phyloP scores from a whole-genome alignment of 495 filamentous ascomycete species.

The Aspergillus steynii region DNA sequence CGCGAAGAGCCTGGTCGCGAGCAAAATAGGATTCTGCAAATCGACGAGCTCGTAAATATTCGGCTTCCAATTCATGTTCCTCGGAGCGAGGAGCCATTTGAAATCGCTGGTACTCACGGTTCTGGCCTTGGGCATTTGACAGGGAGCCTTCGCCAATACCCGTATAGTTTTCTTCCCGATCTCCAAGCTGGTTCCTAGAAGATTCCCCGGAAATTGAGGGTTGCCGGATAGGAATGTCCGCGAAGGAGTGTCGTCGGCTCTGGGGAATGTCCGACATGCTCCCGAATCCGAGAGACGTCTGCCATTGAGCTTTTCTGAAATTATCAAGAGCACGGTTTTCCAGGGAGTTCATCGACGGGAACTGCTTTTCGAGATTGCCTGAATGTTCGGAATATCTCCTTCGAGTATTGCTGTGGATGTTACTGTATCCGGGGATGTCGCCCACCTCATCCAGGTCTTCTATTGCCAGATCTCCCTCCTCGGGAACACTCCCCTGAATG shows the following conservation, averaged over 20 bases:
- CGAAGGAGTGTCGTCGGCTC: slow-evolving; percentile 95
- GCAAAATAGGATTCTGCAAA: slow-evolving; percentile 53
- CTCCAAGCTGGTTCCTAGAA: slow-evolving; percentile 33
- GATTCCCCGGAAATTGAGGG: slow-evolving; percentile 62
- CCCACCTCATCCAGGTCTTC: slow-evolving; percentile 69
- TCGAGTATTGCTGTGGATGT: slow-evolving; percentile 42
- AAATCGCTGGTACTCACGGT: slow-evolving; percentile 47
- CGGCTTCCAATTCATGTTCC: slow-evolving; percentile 39
- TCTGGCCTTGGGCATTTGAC: slow-evolving; percentile 35
- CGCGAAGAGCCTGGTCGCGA: slow-evolving; percentile 44
- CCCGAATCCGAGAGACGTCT: slow-evolving; percentile 80
- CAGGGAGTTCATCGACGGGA: slow-evolving; percentile 53
- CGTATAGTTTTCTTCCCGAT: slow-evolving; percentile 42
- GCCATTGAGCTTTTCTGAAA: slow-evolving; percentile 83
- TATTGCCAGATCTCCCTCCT: slow-evolving; percentile 69
- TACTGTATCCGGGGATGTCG: slow-evolving; percentile 52
- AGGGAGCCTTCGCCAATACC: slow-evolving; percentile 35
- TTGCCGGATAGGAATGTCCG: slow-evolving; percentile 74
- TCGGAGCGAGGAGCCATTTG: slow-evolving; percentile 31
- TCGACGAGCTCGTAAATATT: slow-evolving; percentile 46
- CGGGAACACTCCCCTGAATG: slow-evolving; percentile 63
- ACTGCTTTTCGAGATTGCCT: slow-evolving; percentile 51
- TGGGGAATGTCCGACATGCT: slow-evolving; percentile 71
- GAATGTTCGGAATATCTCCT: slow-evolving; percentile 68
- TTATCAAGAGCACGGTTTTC: slow-evolving; percentile 77